A percentile compares a stretch with the other conserved stretches of the same genome.
phyloP scores from a whole-genome alignment of 106 monocot species.

The Triglochin maritima region DNA sequence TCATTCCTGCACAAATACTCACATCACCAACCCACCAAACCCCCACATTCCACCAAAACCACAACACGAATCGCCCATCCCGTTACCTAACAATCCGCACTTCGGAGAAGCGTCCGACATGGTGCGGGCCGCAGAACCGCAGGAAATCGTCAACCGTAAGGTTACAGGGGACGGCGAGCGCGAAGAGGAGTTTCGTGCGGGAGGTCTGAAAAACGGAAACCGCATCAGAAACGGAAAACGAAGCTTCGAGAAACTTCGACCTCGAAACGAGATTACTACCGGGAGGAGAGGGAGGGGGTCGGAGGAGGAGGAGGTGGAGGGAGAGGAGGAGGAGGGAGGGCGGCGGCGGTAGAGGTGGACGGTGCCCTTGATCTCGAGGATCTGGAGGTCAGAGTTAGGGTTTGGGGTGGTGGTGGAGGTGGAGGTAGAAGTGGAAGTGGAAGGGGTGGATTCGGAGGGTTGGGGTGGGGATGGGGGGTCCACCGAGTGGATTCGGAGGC shows the following conservation, averaged over 20 bases:
- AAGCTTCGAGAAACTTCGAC: background rate
- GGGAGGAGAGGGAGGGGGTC: slow-evolving; percentile 36
- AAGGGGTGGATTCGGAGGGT: background rate
- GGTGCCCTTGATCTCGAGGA: background rate
- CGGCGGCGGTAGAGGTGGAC: slow-evolving; percentile 14
- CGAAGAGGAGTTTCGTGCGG: slow-evolving; percentile 54
- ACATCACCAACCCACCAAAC: background rate
- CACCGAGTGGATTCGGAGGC: slow-evolving; percentile 15
- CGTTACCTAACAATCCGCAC: slow-evolving; percentile 61
- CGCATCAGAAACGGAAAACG: background rate
- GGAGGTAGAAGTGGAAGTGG: background rate
- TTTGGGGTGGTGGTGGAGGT: slow-evolving; percentile 8
- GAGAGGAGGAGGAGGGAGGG: slow-evolving; percentile 28
- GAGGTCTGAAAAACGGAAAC: slow-evolving; percentile 18
- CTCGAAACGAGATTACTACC: slow-evolving; percentile 8
- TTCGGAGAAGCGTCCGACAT: slow-evolving; percentile 25
- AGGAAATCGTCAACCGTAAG: slow-evolving; percentile 61
- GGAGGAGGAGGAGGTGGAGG: slow-evolving; percentile 27
- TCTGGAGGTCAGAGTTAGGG: background rate
- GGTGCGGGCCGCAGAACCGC: slow-evolving; percentile 53
- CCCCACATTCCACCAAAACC: no score
- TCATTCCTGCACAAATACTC: slow-evolving; percentile 46
- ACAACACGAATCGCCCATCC: background rate
- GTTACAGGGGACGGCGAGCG: slow-evolving; percentile 48
- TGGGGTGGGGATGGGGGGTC: background rate